A percentile compares a stretch with the other conserved stretches of the same genome.
phyloP scores from a whole-genome alignment of 352 stramenopile genomes.

The Stramenopiles sp. region DNA sequence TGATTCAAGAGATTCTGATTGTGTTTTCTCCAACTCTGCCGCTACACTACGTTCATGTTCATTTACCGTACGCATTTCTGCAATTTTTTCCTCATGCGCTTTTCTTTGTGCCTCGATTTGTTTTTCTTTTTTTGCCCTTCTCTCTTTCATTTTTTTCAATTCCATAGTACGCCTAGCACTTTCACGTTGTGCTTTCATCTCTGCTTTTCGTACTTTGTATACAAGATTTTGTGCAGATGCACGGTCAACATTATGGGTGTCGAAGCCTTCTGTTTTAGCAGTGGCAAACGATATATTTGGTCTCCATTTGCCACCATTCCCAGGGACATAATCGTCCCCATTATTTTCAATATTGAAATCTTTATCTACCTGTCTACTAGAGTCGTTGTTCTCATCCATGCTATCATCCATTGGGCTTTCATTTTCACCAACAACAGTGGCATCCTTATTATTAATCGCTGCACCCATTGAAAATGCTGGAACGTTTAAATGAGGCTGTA shows the following conservation, averaged over 20 bases:
- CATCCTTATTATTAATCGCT: neutral
- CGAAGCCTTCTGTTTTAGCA: neutral
- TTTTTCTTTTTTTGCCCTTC: neutral
- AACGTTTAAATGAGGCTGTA: neutral
- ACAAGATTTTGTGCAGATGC: neutral
- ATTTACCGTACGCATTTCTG: neutral
- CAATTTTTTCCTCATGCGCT: neutral
- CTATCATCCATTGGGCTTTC: neutral
- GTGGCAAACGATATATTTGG: neutral
- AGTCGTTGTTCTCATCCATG: neutral
- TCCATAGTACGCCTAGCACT: neutral
- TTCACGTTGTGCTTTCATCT: neutral
- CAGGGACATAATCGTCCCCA: neutral
- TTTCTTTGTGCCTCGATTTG: neutral
- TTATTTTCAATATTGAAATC: neutral
- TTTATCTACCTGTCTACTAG: neutral
- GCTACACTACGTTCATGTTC: neutral
- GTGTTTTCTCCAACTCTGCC: neutral
- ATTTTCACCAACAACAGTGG: neutral
- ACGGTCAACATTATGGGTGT: neutral
- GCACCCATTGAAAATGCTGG: neutral
- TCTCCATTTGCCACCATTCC: neutral
- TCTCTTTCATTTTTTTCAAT: neutral
- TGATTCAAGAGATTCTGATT: neutral
- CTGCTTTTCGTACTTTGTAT: neutral